Percentiles rank a stretch among this genome's conserved stretches.
phyloP scores from a whole-genome alignment of 345 rosid genomes.

The Lepidium africanum region DNA sequence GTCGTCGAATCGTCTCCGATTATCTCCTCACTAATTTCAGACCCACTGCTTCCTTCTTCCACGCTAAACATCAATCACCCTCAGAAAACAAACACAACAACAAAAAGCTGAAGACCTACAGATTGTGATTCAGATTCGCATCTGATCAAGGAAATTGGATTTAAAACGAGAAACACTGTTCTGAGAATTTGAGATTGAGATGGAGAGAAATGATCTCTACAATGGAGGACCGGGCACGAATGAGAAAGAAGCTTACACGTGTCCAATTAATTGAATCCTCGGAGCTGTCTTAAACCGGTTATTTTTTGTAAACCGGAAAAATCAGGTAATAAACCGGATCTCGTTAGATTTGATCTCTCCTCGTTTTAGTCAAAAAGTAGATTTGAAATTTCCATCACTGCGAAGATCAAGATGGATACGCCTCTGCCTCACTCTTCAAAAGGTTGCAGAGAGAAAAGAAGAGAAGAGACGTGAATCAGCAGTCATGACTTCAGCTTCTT shows the following conservation, averaged over 20 bases:
- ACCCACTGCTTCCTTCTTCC: slow-evolving; percentile 39
- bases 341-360: not conserved
- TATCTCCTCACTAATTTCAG: slow-evolving; percentile 37
- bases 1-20: slow-evolving; percentile 51
- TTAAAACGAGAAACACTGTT: not conserved
- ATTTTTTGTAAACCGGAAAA: not conserved
- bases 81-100: not conserved
- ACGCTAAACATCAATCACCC: slow-evolving; percentile 16
- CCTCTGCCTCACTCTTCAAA: slow-evolving; percentile 6
- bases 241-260: slow-evolving; percentile 24
- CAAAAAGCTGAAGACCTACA: not conserved
- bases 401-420: slow-evolving; percentile 2
- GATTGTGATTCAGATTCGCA: slow-evolving; percentile 18
- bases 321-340: not conserved
- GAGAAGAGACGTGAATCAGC: not conserved
- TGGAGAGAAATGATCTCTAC: not conserved
- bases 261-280: not conserved
- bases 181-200: slow-evolving; percentile 12
- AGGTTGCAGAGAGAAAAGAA: not conserved
- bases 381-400: not conserved
- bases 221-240: slow-evolving; percentile 10
- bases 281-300: not conserved
- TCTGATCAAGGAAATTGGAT: slow-evolving; percentile 4
- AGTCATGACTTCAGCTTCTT: slow-evolving; percentile 15
- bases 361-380: not conserved